Conservation (phyloP, 495 filamentous ascomycete species). For the Cercophora samala region DNA sequence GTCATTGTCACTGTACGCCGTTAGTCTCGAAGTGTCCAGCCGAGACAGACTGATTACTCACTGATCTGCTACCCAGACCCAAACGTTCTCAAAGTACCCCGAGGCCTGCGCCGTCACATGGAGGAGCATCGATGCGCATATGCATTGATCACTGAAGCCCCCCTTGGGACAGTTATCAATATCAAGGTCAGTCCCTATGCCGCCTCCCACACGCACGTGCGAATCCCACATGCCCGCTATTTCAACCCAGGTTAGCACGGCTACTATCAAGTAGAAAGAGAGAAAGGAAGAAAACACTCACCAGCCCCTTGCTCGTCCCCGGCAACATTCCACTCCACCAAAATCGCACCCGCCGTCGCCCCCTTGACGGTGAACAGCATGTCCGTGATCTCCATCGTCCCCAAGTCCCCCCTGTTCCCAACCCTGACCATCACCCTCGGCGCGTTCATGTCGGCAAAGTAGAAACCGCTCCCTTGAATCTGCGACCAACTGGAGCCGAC, state of each 20-base stretch:
- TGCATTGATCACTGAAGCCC: constrained; percentile 42
- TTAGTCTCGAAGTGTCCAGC: too few relatives aligned
- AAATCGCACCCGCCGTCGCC: constrained; percentile 72
- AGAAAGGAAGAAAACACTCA: too few relatives aligned
- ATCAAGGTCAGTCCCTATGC: constrained; percentile 62
- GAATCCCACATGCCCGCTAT: constrained; percentile 18
- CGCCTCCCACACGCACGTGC: constrained; percentile 23
- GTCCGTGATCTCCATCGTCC: constrained; percentile 77
- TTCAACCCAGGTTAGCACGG: too few relatives aligned
- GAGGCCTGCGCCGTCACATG: constrained; percentile 69
- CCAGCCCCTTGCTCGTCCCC: neutral
- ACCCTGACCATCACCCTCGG: constrained; percentile 68
- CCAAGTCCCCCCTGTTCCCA: constrained; percentile 68
- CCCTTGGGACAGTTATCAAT: constrained; percentile 52
- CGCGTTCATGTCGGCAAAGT: constrained; percentile 54
- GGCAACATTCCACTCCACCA: constrained; percentile 81
- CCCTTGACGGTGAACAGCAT: constrained; percentile 71
- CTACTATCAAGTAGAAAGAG: too few relatives aligned
- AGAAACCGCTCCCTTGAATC: constrained; percentile 38
- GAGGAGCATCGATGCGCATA: constrained; percentile 63
- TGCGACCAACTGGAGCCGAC: constrained; percentile 50
- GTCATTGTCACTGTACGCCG: constrained; percentile 58
- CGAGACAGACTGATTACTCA: too few relatives aligned
- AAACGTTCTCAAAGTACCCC: constrained; percentile 82
- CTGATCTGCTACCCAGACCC: constrained; percentile 92